Percentiles rank a stretch among this genome's conserved stretches.
Conservation (phyloP, 305 asterid genomes). For the Fraxinus floribunda region DNA sequence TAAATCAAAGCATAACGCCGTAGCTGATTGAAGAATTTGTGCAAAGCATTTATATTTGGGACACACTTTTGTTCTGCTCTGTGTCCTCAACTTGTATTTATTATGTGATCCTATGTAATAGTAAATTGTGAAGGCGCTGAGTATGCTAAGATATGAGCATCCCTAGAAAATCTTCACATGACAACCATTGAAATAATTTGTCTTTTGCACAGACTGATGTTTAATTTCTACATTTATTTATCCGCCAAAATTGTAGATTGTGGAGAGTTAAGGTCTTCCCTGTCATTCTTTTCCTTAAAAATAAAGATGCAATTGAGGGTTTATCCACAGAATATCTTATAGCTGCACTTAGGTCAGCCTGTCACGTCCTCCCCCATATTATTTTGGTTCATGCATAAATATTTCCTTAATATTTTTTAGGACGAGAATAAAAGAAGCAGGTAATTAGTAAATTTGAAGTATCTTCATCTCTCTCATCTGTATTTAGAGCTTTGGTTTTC, state of each 20-base stretch:
- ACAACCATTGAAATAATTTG: background rate
- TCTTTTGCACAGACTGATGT: background rate
- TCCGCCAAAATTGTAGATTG: slow-evolving; percentile 47
- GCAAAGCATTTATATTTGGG: background rate
- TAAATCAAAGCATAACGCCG: too few species aligned
- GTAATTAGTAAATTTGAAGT: background rate
- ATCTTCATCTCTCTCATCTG: background rate
- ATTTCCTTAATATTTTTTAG: background rate
- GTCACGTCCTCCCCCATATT: background rate
- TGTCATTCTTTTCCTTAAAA: slow-evolving; percentile 50
- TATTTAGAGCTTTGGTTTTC: background rate
- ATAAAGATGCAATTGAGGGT: slow-evolving; percentile 39
- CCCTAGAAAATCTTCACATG: background rate
- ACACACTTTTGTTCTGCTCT: background rate
- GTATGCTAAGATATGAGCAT: background rate
- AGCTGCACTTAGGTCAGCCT: slow-evolving; percentile 46
- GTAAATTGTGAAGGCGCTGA: background rate
- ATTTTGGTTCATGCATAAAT: background rate
- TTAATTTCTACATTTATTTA: background rate
- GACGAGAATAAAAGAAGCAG: background rate
- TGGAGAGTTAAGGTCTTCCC: slow-evolving; percentile 63
- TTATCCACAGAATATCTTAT: slow-evolving; percentile 59
- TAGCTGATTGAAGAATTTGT: background rate
- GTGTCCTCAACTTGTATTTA: background rate
- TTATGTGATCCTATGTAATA: background rate